A percentile compares a stretch with the other conserved stretches of the same genome.
phyloP scores from a whole-genome alignment of 768 basidiomycete genomes.

The Termitomyces sp. region DNA sequence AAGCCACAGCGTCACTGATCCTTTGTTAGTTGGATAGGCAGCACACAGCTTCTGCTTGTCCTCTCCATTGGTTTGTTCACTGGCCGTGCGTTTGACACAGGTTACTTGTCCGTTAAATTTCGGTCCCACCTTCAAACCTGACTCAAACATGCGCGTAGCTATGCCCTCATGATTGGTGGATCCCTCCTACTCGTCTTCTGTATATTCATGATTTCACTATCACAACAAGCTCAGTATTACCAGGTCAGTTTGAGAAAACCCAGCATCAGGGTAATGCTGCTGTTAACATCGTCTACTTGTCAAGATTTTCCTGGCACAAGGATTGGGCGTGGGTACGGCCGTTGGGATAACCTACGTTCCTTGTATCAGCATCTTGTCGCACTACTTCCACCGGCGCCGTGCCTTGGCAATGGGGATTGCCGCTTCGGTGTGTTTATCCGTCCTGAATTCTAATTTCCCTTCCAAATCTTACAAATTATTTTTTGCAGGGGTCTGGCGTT shows the following conservation, averaged over 20 bases:
- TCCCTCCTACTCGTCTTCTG: conserved; percentile 23
- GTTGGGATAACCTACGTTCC: conserved; percentile 43
- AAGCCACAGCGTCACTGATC: background rate
- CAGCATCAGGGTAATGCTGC: background rate
- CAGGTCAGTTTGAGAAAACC: conserved; percentile 16
- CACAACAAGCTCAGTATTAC: conserved; percentile 24
- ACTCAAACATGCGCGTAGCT: conserved; percentile 11
- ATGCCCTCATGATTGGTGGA: conserved; percentile 24
- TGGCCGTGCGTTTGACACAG: conserved; percentile 21
- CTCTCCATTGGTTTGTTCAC: conserved; percentile 20
- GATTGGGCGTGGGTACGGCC: conserved; percentile 42
- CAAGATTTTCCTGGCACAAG: conserved; percentile 45
- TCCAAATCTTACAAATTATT: conserved; percentile 5
- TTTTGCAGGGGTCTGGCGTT: conserved; percentile 44
- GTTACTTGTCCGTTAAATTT: conserved; percentile 19
- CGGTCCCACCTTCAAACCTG: background rate
- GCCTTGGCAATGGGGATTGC: conserved; percentile 47
- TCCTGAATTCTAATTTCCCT: background rate
- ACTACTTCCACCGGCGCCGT: conserved; percentile 42
- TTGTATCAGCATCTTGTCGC: conserved; percentile 39
- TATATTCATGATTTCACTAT: conserved; percentile 28
- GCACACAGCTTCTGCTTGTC: conserved; percentile 20
- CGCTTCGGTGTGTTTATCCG: conserved; percentile 27
- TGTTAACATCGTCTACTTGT: background rate
- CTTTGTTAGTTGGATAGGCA: conserved; percentile 24